These are phyloP conservation scores for Podospora pseudocomata DNA, from an alignment of 495 filamentous ascomycete species.

Conservation along the genomic window DNA sequence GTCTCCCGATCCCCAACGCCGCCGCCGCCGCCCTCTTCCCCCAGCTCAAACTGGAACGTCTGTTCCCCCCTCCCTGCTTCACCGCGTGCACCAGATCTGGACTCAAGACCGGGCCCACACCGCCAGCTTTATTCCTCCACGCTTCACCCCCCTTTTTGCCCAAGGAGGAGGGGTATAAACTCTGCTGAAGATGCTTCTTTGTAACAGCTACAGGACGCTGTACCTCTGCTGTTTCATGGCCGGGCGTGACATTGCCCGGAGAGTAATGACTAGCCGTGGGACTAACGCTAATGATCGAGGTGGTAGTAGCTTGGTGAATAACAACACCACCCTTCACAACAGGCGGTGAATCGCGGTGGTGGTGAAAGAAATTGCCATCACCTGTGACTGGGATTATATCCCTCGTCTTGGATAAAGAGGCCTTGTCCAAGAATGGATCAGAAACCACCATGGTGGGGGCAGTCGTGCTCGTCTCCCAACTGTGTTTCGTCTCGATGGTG, in stretches of 20 bases:
- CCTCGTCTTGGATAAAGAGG: not conserved
- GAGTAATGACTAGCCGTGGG: not conserved
- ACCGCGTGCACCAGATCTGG: not conserved
- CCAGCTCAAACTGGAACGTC: conserved; percentile 19
- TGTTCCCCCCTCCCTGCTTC: not conserved
- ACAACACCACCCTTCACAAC: not conserved
- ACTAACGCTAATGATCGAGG: not conserved
- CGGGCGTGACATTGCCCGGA: not conserved
- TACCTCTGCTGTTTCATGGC: not conserved
- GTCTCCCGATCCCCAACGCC: conserved; percentile 21
- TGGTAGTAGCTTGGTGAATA: not conserved
- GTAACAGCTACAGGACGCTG: not conserved
- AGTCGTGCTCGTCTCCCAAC: conserved; percentile 10
- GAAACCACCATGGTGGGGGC: not conserved
- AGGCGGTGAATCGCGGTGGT: not conserved
- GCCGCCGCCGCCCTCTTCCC: conserved; percentile 24
- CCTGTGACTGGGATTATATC: not conserved
- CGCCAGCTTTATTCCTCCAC: not conserved
- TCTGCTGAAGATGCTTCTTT: not conserved
- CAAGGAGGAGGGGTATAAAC: not conserved
- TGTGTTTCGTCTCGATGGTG: conserved; percentile 9
- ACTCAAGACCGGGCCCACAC: not conserved
- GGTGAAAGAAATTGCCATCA: not conserved
- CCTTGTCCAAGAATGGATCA: conserved; percentile 4
- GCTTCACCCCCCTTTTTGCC: not conserved